Conservation (phyloP, 108 stramenopile species). For the Chaetoceros tenuissimus region DNA sequence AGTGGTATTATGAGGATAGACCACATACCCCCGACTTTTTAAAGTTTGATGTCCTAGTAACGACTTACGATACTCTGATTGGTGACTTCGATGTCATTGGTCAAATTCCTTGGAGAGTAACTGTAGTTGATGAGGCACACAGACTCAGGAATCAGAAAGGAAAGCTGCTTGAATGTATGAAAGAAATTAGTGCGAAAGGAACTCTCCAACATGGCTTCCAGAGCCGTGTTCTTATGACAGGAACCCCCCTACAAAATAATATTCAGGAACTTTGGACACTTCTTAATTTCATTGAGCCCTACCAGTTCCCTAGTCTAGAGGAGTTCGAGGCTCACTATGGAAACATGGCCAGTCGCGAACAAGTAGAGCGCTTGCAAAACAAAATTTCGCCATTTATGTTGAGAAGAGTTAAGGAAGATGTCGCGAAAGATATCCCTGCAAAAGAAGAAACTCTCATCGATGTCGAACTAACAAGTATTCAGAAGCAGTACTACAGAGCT, state of each 20-base stretch:
- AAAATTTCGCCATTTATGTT: slow-evolving; percentile 97
- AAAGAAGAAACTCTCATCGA: slow-evolving; percentile 99
- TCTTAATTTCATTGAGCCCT: slow-evolving; percentile 96
- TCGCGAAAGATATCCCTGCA: slow-evolving; percentile 96
- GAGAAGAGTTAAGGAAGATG: slow-evolving; percentile 95
- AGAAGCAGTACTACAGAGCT: slow-evolving; percentile 99
- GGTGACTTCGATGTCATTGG: slow-evolving; percentile 86
- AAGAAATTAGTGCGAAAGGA: slow-evolving; percentile 79
- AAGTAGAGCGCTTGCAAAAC: slow-evolving; percentile 85
- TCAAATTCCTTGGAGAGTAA: slow-evolving; percentile 78
- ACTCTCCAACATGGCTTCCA: slow-evolving; percentile 87
- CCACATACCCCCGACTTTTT: slow-evolving; percentile 93
- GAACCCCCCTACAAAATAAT: slow-evolving; percentile 99
- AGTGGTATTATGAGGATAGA: slow-evolving; percentile 95
- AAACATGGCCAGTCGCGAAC: slow-evolving; percentile 85
- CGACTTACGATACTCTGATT: slow-evolving; percentile 90
- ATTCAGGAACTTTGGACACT: slow-evolving; percentile 93
- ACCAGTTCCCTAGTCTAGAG: slow-evolving; percentile 82
- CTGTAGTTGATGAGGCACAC: slow-evolving; percentile 98
- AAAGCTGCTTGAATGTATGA: slow-evolving; percentile 91
- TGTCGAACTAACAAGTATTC: slow-evolving; percentile 96
- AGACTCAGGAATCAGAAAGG: slow-evolving; percentile 89
- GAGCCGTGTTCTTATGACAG: slow-evolving; percentile 94
- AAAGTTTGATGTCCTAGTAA: slow-evolving; percentile 92
- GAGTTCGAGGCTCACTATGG: slow-evolving; percentile 86